Base-by-base conservation (phyloP, 257 asterid species). In the Solanum dulcamara region DNA sequence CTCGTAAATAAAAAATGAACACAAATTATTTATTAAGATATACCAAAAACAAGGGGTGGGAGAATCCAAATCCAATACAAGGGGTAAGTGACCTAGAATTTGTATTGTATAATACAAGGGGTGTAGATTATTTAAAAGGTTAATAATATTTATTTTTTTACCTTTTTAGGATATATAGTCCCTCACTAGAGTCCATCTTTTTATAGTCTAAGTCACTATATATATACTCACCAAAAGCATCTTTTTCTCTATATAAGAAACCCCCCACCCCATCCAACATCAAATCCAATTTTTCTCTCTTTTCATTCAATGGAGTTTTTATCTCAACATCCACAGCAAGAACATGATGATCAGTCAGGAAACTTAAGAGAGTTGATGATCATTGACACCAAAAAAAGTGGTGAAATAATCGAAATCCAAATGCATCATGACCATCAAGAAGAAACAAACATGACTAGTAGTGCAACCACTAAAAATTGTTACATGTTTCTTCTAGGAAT, bases 401-500 rank as follows among this genome's bases (percentile, higher is more conserved):
- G 50, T 71, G 68, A 24, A 24, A 40, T 18, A 35, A 50, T 62
- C 1, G 22, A 62, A 71, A 5, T 71, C 53, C 53, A 71, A 71
- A 71, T 37, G 32, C 51, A 22, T 20, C 53, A 70, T 68, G 35
- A 18, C 37, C 82, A 83, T 24, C 64, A 88, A 83, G 79, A 89
- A 84, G 72, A 70, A 1, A 81, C 40, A 81, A 90, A 86, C 57
- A 83, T 42, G 64, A 55, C 64, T 85, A 22, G 5, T 38, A 60
- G 32, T 22, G 28, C 44, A 10, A 70, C 50, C 48, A 71, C 53
- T 24, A 74, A 74, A 3, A 89, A 87, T 44, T 51, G 85, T 64
- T 88, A 86, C 92, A 85, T 37, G 33, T 37, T 84, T 28, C 93
- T 93, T n/a, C 40, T 95, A 18, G 33, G 68, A 4, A 60, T 90